Evolutionary conservation across 2,329 filamentous ascomycete genomes (phyloP).

Genomic region (Mycosphaerelloides madeirae): DNA sequence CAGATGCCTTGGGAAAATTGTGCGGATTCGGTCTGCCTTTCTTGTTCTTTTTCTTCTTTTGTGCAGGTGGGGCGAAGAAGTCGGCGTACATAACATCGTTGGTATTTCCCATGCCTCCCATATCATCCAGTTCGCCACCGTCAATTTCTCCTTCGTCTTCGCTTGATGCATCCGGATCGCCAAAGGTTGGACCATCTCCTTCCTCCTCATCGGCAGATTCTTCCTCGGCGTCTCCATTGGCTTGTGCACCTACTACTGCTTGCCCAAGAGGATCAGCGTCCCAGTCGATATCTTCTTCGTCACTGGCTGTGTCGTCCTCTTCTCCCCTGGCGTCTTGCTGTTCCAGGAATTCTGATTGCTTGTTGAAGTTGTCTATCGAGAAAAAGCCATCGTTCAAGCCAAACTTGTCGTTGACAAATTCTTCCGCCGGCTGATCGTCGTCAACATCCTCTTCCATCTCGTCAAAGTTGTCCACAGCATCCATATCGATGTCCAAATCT

Average conservation of each 20-base stretch:
- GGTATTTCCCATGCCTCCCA: slow-evolving; percentile 63
- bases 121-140: slow-evolving; percentile 49
- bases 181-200: slow-evolving; percentile 79
- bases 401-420: slow-evolving; percentile 67
- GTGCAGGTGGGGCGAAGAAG: slow-evolving; percentile 83
- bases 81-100: slow-evolving; percentile 88
- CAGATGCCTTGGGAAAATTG: slow-evolving; percentile 37
- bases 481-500: slow-evolving; percentile 34
- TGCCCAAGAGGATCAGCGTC: slow-evolving; percentile 63
- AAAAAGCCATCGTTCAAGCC: slow-evolving; percentile 97
- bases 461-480: slow-evolving; percentile 26
- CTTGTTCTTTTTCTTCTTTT: slow-evolving; percentile 57
- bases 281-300: slow-evolving; percentile 88
- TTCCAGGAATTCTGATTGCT: slow-evolving; percentile 83
- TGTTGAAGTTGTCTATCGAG: slow-evolving; percentile 96
- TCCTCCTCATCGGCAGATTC: slow-evolving; percentile 56
- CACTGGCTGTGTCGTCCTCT: slow-evolving; percentile 68
- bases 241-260: slow-evolving; percentile 32
- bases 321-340: slow-evolving; percentile 76
- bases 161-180: slow-evolving; percentile 67
- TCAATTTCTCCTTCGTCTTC: slow-evolving; percentile 57
- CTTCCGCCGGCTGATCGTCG: slow-evolving; percentile 48
- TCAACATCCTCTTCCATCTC: slow-evolving; percentile 44
- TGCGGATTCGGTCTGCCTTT: slow-evolving; percentile 53
- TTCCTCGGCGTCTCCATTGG: slow-evolving; percentile 31